Evolutionary conservation across 2,329 filamentous ascomycete genomes (phyloP), one percentile per base, ranked within the genome.

Genomic region (Fusarium sublunatum): DNA sequence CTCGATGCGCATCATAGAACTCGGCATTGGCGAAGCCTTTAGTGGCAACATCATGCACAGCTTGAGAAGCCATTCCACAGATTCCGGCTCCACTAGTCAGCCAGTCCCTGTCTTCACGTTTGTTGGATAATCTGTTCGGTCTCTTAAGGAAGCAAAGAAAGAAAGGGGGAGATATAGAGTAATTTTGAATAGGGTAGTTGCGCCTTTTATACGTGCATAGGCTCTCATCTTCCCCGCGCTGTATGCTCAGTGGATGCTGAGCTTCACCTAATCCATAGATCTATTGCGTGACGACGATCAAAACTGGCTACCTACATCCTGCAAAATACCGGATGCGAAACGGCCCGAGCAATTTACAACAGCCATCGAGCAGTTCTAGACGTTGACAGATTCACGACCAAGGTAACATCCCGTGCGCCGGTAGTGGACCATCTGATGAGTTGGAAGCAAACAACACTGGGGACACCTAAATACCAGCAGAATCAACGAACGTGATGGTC

Each of bases 1-100:
- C 90, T 12, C 90, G 84, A 72, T 92, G 80, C 35, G 82, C 74
- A 71, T 92, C 89, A 74, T 93, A 92, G 22, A 81, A 79, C 3
- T 80, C 72, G 15, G 88, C 88, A 63, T 91, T 81, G 61, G 83
- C 78, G 74, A 92, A 92, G 53, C 89, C 89, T 47, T 88, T 81
- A 6, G 73, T 69, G 41, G 80, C 80, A 46, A 69, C 67, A 28
- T 72, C 77, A 83, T 90, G 73, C 83, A 92, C 64, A 73, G 76
- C 29, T 11, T 68, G 41, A 19, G 53, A 47, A 5, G 42, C 26
- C 69, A 71, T 71, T 44, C 51, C 53, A 35, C 22, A 12, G 35
- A 13, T 40, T 26, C 19, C 22, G 39, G 31, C n/a, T 48, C 34
- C 35, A 52, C 41, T 43, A 38, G 39, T 55, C 28, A 41, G 3